Base-by-base conservation (phyloP, 2,329 filamentous ascomycete species). In the Zymoseptoria pseudotritici region DNA sequence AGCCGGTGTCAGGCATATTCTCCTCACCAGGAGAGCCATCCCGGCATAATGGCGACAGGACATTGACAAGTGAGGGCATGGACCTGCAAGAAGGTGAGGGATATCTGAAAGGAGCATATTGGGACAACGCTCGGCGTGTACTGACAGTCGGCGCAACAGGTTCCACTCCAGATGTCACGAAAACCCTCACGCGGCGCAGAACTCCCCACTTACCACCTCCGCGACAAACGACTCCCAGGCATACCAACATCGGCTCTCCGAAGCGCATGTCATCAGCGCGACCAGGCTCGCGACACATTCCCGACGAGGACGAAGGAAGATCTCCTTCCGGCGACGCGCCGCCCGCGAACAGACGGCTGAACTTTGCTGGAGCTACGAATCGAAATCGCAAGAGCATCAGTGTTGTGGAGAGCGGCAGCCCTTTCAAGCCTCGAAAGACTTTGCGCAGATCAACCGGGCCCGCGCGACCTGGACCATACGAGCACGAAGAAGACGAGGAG, bases 1-100 rank as follows among this genome's bases (percentile, higher is more conserved):
- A 97, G 73, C 88, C 90, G 42, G 83, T 96, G 60, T 89, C 93
- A 42, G 85, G 85, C 66, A 85, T 97, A 65, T 96, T 96, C 75
- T 97, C 92, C 8, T 96, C 92, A 20, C 91, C 92, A 13, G 69
- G 77, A 74, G 57, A 82, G 80, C n/a, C 77, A n/a, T 62, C 65
- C 53, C 2, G 36, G 36, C 58, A 66, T 9, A 57, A 65, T 61
- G 62, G 59, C 54, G 61, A 64, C 54, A 59, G 55, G 55, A 66
- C 61, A 31, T 63, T 68, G 52, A 64, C 66, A 42, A 68, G 65
- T 60, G 67, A 68, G 53, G 66, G 64, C 22, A 70, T 87, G 85
- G 84, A 86, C 22, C 76, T 86, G 56, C 82, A 82, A 63, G 80
- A 86, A 61, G 86, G 85, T 87, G 78, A 59, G 80, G 71, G 56